Evolutionary conservation across 2,329 filamentous ascomycete species (phyloP), one percentile per base, ranked within the genome.

Genomic region (Xenoacremonium recifei): DNA sequence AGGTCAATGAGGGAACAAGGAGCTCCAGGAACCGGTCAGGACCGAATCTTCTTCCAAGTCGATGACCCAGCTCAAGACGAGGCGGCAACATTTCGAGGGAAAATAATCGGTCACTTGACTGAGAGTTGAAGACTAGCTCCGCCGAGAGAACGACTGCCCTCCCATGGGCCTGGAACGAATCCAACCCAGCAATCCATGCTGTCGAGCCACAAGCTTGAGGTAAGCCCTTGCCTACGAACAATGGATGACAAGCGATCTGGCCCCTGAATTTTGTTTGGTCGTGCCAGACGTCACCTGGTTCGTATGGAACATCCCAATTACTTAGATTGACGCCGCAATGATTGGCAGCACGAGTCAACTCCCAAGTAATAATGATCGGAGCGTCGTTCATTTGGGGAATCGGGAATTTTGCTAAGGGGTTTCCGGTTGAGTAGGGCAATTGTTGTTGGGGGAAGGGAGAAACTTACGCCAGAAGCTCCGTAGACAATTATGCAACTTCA

Each of bases 1-100:
- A 59, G 2, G 54, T 61, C 0, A 70, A 64, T 0, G 67, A 67
- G 0, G 80, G 79, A 5, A 82, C 64, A 4, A 70, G 56, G 1
- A 84, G 43, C 39, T 83, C 77, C 2, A 84, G 46, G 34, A 82
- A 82, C 1, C 80, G 69, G 48, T 84, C 79, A 0, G 71, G 60
- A 0, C 80, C 79, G 48, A 81, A 82, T 4, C 72, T 72, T 11
- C 80, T 71, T 16, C 65, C 63, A 0, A 84, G 58, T 2, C 80
- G 73, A 55, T 80, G 70, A 0, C 73, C 65, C 3, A 67, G 54
- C 19, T 79, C 75, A 2, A 80, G 54, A 9, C 61, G 66, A 2
- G 82, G 52, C 0, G 76, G 72, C 2, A 70, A 63, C 9, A 84
- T 65, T 5, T 64, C 66, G 4, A 82, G 51, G 0, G 53, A 45